Evolutionary conservation across 1,284 basidiomycete species (phyloP).

Genomic region (Apiotrichum brassicae): DNA sequence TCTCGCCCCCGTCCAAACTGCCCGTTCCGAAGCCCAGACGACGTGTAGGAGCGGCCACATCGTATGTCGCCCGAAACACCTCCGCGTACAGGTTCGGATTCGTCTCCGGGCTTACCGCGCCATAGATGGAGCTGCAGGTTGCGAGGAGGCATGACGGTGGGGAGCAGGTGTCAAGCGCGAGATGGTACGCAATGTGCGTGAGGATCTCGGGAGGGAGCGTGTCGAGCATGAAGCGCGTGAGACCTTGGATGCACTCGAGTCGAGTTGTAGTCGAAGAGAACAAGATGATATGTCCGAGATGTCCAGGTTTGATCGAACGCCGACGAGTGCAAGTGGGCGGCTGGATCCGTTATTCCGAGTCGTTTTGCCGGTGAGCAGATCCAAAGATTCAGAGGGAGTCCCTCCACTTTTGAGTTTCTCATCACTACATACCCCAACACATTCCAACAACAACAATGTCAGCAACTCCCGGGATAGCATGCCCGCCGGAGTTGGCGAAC

Average conservation of each 20-base stretch:
- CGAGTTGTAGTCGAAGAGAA: no score
- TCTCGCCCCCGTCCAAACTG: neutral
- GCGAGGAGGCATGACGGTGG: slow-evolving; percentile 51
- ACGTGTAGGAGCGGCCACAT: neutral
- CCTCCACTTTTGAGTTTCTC: neutral
- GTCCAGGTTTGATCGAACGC: no score
- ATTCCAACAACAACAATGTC: neutral
- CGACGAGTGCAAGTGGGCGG: no score
- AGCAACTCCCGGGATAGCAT: neutral
- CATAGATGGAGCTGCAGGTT: slow-evolving; percentile 50
- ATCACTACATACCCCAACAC: neutral
- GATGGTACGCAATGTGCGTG: slow-evolving; percentile 54
- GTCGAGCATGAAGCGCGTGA: slow-evolving; percentile 35
- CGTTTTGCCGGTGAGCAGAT: no score
- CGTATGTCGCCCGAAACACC: slow-evolving; percentile 58
- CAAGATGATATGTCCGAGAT: no score
- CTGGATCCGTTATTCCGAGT: no score
- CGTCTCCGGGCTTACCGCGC: slow-evolving; percentile 43
- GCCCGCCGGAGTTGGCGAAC: slow-evolving; percentile 4
- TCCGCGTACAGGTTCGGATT: slow-evolving; percentile 57
- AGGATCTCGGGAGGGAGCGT: slow-evolving; percentile 60
- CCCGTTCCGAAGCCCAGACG: neutral
- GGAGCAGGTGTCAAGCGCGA: slow-evolving; percentile 34
- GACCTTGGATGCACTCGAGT: no score
- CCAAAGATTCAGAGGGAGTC: no score